Percentiles rank a stretch among this genome's conserved stretches.
Conservation (phyloP, 257 asterid species). For the Fraxinus americana region DNA sequence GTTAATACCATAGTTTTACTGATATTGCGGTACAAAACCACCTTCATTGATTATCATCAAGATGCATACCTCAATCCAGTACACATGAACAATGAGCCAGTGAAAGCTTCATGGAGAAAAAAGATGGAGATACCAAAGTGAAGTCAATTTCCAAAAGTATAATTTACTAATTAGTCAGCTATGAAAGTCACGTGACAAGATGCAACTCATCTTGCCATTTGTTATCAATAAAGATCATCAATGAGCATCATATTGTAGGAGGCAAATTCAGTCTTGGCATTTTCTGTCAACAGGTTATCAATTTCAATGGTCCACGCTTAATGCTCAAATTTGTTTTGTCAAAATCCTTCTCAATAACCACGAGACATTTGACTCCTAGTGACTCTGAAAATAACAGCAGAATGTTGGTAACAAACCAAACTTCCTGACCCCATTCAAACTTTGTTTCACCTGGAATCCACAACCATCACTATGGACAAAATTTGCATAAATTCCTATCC, state of each 20-base stretch:
- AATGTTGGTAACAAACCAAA: background rate
- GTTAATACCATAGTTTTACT: background rate
- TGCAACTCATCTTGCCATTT: background rate
- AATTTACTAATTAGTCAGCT: background rate
- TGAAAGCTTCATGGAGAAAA: background rate
- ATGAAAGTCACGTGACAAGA: background rate
- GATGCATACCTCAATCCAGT: background rate
- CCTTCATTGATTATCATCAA: background rate
- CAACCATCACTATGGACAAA: too few species aligned
- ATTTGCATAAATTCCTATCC: too few species aligned
- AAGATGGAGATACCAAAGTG: background rate
- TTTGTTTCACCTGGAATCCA: too few species aligned
- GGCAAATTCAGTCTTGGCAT: background rate
- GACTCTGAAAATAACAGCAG: constrained; percentile 4
- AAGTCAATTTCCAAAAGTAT: background rate
- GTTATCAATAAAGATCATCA: background rate
- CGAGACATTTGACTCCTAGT: constrained; percentile 1
- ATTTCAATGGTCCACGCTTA: constrained; percentile 17
- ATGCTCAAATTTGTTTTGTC: background rate
- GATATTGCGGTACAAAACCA: background rate
- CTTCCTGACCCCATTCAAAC: background rate
- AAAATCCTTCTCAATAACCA: constrained; percentile 15
- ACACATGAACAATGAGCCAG: background rate
- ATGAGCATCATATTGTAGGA: background rate
- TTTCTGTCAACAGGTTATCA: constrained; percentile 6